Conservation (phyloP, 495 filamentous ascomycete genomes). For the Talaromyces stipitatus region DNA sequence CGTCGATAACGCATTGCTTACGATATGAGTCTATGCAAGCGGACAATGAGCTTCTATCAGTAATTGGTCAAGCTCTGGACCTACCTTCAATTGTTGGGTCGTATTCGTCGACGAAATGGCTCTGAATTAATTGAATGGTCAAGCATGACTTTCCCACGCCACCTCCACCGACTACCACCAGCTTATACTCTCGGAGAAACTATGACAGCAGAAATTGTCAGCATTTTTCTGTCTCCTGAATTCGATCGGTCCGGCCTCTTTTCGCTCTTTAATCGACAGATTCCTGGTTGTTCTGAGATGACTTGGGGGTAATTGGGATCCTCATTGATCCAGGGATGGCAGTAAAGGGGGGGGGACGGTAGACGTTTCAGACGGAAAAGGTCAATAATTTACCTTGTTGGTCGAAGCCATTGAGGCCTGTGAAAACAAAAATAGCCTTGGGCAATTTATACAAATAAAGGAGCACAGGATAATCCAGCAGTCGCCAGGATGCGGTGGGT, state of each 20-base stretch:
- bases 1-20: conserved; percentile 98
- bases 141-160: conserved; percentile 98
- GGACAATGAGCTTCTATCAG: not conserved
- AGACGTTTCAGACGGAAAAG: not conserved
- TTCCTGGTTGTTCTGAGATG: not conserved
- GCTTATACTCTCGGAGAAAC: conserved; percentile 98
- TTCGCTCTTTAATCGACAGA: not conserved
- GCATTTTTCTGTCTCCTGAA: not conserved
- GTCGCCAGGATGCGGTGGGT: conserved; percentile 4
- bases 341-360: not conserved
- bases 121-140: conserved; percentile 98
- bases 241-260: not conserved
- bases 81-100: conserved; percentile 98
- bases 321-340: not conserved
- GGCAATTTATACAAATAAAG: not conserved
- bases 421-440: not conserved
- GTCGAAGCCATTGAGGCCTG: conserved; percentile 5
- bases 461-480: not conserved
- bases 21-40: conserved; percentile 80
- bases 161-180: conserved; percentile 96
- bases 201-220: conserved; percentile 26
- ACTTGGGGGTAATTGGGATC: not conserved
- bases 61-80: conserved; percentile 10
- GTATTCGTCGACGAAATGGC: conserved; percentile 98
- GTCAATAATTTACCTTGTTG: not conserved